These are phyloP conservation scores for Casuarina cunninghamiana DNA, from an alignment of 306 rosid species.

Conservation along the genomic window DNA sequence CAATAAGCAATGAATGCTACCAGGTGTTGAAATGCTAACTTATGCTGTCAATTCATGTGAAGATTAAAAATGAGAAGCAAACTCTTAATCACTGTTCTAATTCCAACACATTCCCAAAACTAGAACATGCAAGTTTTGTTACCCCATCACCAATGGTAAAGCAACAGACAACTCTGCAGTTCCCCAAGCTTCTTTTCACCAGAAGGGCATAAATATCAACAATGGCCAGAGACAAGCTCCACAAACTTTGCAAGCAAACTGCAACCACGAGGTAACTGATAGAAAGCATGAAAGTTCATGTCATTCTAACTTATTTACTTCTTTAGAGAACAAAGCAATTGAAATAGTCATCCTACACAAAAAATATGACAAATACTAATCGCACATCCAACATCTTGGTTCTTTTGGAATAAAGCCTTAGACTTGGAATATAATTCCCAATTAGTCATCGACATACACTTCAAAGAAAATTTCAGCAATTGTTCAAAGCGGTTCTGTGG, in stretches of 20 bases:
- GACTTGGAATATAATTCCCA: neutral
- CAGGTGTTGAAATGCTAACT: neutral
- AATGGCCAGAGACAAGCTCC: constrained; percentile 45
- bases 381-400: no score
- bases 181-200: constrained; percentile 38
- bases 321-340: neutral
- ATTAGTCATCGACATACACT: neutral
- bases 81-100: neutral
- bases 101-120: neutral
- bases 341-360: no score
- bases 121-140: constrained; percentile 10
- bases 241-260: constrained; percentile 47
- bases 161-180: constrained; percentile 27
- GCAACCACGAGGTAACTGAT: constrained; percentile 46
- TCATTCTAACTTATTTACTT: neutral
- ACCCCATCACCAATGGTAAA: constrained; percentile 47
- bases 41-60: neutral
- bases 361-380: no score
- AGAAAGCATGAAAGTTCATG: neutral
- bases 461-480: neutral
- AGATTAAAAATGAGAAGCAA: neutral
- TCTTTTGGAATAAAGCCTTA: neutral
- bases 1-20: no score
- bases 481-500: no score
- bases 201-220: constrained; percentile 23